Base-by-base conservation (phyloP, 768 basidiomycete species). In the Podaxis sp. region DNA sequence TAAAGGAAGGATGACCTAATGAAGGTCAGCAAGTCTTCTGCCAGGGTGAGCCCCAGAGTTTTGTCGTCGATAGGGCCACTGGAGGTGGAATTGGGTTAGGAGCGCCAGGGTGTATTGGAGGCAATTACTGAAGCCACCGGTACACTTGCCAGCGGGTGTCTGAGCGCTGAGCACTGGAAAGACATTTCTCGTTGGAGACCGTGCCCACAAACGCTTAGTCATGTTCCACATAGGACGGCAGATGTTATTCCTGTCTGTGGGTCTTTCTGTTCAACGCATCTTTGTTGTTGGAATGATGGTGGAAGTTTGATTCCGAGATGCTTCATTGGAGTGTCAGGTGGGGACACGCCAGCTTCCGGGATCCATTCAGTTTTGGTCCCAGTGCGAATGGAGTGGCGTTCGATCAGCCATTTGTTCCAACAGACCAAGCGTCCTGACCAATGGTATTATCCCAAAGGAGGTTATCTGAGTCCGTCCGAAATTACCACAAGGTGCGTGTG, bases 301-400 rank as follows among this genome's bases (percentile, higher is more conserved):
- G 21, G 21, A 25, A 42, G 36, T 27, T 25, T 55, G 38, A 48
- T 48, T 48, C 21, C 38, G 11, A 53, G n/a, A 46, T 32, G 23
- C 16, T 46, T 21, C 51, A n/a, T 11, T 21, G n/a, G 46, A 50
- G 36, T 18, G 48, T 59, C 57, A 59, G 50, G 57, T 59, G 57
- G 48, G 57, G 57, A 58, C 21, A 21, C 21, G 50, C 18, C 28
- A 38, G 37, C 11, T 32, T 13, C 5, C n/a, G n/a, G 21, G 40
- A 35, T 57, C 11, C n/a, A 18, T 42, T 14, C 50, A 44, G 37
- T 35, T 40, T 38, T 59, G 51, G 38, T 13, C 7, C 37, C 38
- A 38, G 36, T 18, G 50, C 57, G 38, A 51, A 40, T 51, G 48
- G 50, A n/a, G 57, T 59, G 57, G 57, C 57, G 57, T 52, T 27